Evolutionary conservation across 176 grass and related monocot genomes (phyloP), one percentile per base, ranked within the genome.

Genomic region (Triticum urartu): DNA sequence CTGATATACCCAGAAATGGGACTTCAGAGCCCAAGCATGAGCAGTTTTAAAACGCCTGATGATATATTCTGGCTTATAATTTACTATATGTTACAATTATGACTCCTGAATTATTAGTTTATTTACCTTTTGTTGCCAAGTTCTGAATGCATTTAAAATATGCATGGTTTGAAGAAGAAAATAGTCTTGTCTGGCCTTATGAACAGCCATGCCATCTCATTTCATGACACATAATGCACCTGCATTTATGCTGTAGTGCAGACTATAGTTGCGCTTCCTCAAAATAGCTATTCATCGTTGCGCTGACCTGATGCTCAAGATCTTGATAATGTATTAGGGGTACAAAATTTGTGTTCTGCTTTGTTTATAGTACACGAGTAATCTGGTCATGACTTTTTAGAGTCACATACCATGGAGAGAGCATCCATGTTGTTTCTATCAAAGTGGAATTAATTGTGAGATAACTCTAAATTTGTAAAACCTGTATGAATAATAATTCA

Each of bases 1-100:
- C 77, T 22, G 70, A 76, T 85, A 87, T 91, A 69, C 89, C 47
- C 45, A 54, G 45, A 76, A 33, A 24, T 81, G 56, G 76, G 84
- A 74, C 73, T 77, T 82, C 60, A 54, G 75, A 68, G 68, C 75
- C 12, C 72, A 85, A 35, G 9, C 11, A 64, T 0, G 4, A n/a
- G 18, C 52, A 47, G 66, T 61, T 40, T 70, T 81, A 54, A 61
- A 77, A 83, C 77, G 32, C 20, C 66, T 69, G 2, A 71, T 89
- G 68, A 60, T 89, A 81, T 66, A 47, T 15, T 80, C 20, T 77
- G 43, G 20, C 68, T 11, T 36, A 81, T 84, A 77, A 45, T 69
- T 81, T 75, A 20, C 28, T 79, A 34, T 71, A 77, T 0, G 0
- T 40, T 78, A 42, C 38, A 38, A n/a, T 71, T 61, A 47, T 22